These are phyloP conservation scores for Calonectria pseudoturangicola DNA, from an alignment of 2,329 filamentous ascomycete genomes.

Conservation along the genomic window DNA sequence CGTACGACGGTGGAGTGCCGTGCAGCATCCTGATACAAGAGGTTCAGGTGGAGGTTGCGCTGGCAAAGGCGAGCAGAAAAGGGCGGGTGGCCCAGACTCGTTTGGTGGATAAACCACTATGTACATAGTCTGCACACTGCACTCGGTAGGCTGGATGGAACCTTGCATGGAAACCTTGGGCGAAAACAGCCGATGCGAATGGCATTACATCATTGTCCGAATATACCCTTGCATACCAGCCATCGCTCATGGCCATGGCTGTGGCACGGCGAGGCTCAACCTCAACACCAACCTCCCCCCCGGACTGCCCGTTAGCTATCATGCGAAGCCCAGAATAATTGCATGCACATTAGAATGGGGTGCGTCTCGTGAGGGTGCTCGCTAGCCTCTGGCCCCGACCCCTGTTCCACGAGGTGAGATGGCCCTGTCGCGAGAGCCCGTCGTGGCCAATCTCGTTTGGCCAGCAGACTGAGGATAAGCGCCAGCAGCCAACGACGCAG, in stretches of 20 bases:
- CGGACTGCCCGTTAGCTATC: slow-evolving; percentile 10
- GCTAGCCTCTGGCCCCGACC: slow-evolving; percentile 14
- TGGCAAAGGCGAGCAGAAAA: background rate
- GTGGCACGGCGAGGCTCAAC: slow-evolving; percentile 14
- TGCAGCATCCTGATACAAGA: slow-evolving; percentile 35
- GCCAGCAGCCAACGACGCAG: slow-evolving; percentile 19
- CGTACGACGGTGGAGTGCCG: slow-evolving; percentile 3
- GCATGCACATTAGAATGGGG: background rate
- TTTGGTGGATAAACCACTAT: slow-evolving; percentile 5
- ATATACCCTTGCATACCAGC: slow-evolving; percentile 21
- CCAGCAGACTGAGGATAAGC: slow-evolving; percentile 17
- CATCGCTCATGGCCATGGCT: slow-evolving; percentile 2
- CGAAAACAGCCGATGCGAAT: slow-evolving; percentile 22
- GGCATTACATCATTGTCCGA: slow-evolving; percentile 32
- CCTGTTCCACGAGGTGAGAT: slow-evolving; percentile 23
- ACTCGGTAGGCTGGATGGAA: slow-evolving; percentile 23
- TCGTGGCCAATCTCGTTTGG: slow-evolving; percentile 2
- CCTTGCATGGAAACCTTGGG: slow-evolving; percentile 29
- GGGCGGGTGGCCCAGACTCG: background rate
- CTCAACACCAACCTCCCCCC: slow-evolving; percentile 6
- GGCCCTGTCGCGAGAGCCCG: slow-evolving; percentile 5
- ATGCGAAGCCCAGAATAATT: background rate
- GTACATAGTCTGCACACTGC: background rate
- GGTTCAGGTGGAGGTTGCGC: slow-evolving; percentile 33
- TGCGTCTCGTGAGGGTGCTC: slow-evolving; percentile 10